phyloP scores from a whole-genome alignment of 2,329 filamentous ascomycete genomes.

The Aspergillus chevalieri region DNA sequence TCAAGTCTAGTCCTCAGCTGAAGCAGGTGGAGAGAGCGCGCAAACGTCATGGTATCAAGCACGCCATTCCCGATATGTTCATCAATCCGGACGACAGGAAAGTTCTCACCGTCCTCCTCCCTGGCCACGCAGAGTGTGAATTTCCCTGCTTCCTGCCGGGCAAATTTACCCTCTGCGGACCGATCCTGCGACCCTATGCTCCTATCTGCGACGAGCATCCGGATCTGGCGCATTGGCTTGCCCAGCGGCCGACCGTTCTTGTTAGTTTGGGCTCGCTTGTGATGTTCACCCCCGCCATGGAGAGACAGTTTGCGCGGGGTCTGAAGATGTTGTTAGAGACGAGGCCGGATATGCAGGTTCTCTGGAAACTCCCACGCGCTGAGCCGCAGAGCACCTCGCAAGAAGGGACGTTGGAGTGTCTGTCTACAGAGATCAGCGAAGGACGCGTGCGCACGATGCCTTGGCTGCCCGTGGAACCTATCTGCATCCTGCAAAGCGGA shows the following conservation, averaged over 20 bases:
- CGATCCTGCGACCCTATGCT: constrained; percentile 32
- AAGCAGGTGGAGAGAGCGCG: constrained; percentile 19
- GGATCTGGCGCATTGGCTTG: constrained; percentile 37
- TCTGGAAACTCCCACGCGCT: constrained; percentile 27
- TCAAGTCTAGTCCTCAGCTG: constrained; percentile 10
- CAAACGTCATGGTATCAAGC: constrained; percentile 14
- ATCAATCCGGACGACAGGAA: not conserved
- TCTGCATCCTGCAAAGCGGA: constrained; percentile 27
- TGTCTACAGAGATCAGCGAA: constrained; percentile 18
- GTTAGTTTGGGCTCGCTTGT: constrained; percentile 40
- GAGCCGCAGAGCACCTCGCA: not conserved
- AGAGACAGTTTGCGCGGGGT: constrained; percentile 32
- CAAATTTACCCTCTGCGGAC: constrained; percentile 38
- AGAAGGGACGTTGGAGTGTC: constrained; percentile 9
- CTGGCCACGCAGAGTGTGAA: constrained; percentile 22
- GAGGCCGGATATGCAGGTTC: constrained; percentile 22
- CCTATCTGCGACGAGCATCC: constrained; percentile 30
- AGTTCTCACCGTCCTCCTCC: constrained; percentile 9
- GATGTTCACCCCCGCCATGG: constrained; percentile 19
- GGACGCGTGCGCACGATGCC: constrained; percentile 33
- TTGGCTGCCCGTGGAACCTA: constrained; percentile 39
- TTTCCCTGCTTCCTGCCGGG: constrained; percentile 29
- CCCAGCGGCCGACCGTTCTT: constrained; percentile 35
- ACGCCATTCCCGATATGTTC: constrained; percentile 10
- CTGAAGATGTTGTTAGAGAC: constrained; percentile 30